Evolutionary conservation across 345 rosid species (phyloP).

Genomic region (Gossypium bickii): DNA sequence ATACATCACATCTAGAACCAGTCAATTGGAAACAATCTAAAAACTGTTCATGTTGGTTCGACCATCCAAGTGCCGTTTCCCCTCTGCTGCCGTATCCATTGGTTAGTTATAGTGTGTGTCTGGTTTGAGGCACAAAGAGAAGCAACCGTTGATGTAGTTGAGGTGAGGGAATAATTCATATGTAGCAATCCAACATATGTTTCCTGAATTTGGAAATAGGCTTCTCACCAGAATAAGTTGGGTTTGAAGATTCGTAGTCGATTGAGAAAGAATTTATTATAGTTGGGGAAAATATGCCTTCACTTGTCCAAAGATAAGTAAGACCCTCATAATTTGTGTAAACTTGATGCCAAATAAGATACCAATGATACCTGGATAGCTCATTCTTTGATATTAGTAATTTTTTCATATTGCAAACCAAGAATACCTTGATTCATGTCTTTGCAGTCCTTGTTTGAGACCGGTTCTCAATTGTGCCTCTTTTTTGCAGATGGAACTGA

Average conservation of each 20-base stretch:
- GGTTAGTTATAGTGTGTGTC: background rate
- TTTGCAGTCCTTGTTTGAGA: background rate
- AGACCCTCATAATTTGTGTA: background rate
- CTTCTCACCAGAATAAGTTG: background rate
- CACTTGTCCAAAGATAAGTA: background rate
- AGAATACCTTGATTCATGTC: background rate
- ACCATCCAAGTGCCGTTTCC: background rate
- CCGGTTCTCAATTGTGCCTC: background rate
- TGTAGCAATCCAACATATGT: background rate
- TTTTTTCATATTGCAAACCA: background rate
- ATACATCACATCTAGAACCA: background rate
- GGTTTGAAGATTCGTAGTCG: background rate
- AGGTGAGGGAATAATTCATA: background rate
- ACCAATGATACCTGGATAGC: background rate
- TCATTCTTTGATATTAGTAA: background rate
- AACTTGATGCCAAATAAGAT: background rate
- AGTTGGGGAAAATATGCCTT: background rate
- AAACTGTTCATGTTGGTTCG: background rate
- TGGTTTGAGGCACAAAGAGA: background rate
- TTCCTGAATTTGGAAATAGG: background rate
- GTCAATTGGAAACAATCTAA: background rate
- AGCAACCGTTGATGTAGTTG: background rate
- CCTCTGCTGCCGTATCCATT: background rate
- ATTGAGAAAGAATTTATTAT: background rate
- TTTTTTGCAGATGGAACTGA: slow-evolving; percentile 69